A percentile compares a stretch with the other conserved stretches of the same genome.
These are phyloP conservation scores for Auriscalpium orientale DNA, from an alignment of 768 basidiomycete species.

Conservation along the genomic window DNA sequence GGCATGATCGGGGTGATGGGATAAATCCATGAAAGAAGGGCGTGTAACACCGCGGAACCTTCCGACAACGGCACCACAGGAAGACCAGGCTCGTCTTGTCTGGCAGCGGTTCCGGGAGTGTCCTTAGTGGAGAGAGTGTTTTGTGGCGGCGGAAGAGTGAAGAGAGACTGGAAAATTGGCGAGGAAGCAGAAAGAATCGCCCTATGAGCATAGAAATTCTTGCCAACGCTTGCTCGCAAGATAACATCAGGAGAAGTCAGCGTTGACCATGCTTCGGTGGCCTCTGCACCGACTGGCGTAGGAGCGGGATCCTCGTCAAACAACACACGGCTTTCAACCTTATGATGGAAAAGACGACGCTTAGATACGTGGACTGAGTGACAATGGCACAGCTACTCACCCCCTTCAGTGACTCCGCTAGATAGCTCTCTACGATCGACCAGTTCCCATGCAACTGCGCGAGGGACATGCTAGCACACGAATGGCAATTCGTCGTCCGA, in stretches of 20 bases:
- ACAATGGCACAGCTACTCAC: too few species aligned
- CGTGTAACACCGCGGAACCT: not conserved
- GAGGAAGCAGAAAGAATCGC: constrained; percentile 12
- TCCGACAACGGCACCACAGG: not conserved
- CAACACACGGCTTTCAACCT: not conserved
- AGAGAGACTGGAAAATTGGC: constrained; percentile 11
- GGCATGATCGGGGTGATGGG: not conserved
- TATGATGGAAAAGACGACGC: not conserved
- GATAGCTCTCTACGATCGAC: too few species aligned
- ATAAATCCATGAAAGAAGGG: not conserved
- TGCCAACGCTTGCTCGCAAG: constrained; percentile 3
- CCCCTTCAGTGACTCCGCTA: too few species aligned
- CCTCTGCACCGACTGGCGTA: not conserved
- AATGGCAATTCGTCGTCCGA: too few species aligned
- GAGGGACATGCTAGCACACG: too few species aligned
- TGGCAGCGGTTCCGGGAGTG: not conserved
- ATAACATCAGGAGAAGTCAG: constrained; percentile 5
- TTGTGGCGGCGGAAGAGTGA: not conserved
- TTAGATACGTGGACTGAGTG: not conserved
- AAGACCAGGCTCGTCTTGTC: not conserved
- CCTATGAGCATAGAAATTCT: constrained; percentile 9
- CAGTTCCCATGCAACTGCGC: too few species aligned
- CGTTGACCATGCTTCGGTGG: not conserved
- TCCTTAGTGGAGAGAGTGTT: not conserved
- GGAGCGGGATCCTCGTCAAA: not conserved